phyloP scores from a whole-genome alignment of 2,329 filamentous ascomycete genomes.

The Claviceps quebecensis region DNA sequence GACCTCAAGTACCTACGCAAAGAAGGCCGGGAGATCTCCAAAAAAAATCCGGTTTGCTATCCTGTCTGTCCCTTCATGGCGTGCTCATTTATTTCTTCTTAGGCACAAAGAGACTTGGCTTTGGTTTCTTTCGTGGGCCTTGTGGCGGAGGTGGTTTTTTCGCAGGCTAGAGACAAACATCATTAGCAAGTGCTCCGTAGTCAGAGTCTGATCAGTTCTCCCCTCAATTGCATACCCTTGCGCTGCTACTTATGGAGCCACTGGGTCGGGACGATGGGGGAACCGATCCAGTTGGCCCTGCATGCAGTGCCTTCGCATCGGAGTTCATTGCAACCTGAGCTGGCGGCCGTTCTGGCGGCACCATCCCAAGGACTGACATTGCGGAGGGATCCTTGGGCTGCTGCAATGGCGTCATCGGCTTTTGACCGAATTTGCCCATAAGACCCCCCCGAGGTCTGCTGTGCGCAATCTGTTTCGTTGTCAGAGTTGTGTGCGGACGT shows the following conservation, averaged over 20 bases:
- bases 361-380: slow-evolving; percentile 36
- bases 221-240: slow-evolving; percentile 9
- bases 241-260: slow-evolving; percentile 7
- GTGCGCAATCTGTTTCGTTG: slow-evolving; percentile 15
- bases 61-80: neutral
- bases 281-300: slow-evolving; percentile 12
- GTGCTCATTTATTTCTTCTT: slow-evolving; percentile 9
- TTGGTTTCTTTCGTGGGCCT: slow-evolving; percentile 8
- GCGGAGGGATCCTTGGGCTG: slow-evolving; percentile 35
- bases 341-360: slow-evolving; percentile 29
- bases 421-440: slow-evolving; percentile 23
- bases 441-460: slow-evolving; percentile 19
- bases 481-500: slow-evolving; percentile 12
- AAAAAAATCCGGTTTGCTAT: neutral
- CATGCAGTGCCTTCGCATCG: slow-evolving; percentile 6
- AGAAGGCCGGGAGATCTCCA: neutral
- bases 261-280: slow-evolving; percentile 7
- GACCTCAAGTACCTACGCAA: no score
- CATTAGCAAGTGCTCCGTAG: neutral
- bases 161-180: neutral
- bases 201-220: neutral
- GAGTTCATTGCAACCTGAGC: slow-evolving; percentile 9
- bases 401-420: slow-evolving; percentile 14
- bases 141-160: slow-evolving; percentile 3
- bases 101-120: slow-evolving; percentile 12